A percentile compares a stretch with the other conserved stretches of the same genome.
Conservation (phyloP, 306 rosid species). For the Dalbergia cochinchinensis region DNA sequence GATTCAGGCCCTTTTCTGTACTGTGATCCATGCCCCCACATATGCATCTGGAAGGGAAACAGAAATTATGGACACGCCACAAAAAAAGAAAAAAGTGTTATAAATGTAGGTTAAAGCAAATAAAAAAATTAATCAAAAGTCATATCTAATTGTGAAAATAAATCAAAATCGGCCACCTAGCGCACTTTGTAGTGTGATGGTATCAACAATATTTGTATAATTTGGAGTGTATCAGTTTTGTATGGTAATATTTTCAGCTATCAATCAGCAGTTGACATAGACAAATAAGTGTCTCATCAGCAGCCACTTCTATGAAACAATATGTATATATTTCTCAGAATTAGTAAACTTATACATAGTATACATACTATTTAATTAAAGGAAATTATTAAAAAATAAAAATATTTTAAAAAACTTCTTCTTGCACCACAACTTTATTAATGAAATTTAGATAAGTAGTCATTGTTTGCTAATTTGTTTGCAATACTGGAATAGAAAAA, state of each 20-base stretch:
- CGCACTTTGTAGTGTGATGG: background rate
- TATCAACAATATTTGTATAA: background rate
- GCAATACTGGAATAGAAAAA: constrained; percentile 29
- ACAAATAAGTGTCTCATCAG: background rate
- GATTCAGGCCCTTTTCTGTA: constrained; percentile 98
- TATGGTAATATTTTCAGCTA: background rate
- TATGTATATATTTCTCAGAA: background rate
- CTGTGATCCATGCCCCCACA: constrained; percentile 99
- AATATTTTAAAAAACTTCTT: background rate
- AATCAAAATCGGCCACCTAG: background rate
- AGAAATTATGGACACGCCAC: background rate
- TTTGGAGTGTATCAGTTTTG: background rate
- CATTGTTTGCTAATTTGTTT: constrained; percentile 17
- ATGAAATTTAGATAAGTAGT: constrained; percentile 6
- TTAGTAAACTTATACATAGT: background rate
- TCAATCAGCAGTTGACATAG: background rate
- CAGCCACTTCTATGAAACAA: background rate
- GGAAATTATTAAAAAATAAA: too few relatives aligned
- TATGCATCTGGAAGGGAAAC: constrained; percentile 72
- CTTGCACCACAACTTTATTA: background rate
- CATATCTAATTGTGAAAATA: background rate
- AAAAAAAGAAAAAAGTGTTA: background rate
- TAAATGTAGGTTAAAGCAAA: background rate
- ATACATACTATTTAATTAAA: background rate
- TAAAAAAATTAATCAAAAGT: background rate